A percentile compares a stretch with the other conserved stretches of the same genome.
These are phyloP conservation scores for Malassezia sp. DNA, from an alignment of 1,284 basidiomycete genomes.

Conservation along the genomic window DNA sequence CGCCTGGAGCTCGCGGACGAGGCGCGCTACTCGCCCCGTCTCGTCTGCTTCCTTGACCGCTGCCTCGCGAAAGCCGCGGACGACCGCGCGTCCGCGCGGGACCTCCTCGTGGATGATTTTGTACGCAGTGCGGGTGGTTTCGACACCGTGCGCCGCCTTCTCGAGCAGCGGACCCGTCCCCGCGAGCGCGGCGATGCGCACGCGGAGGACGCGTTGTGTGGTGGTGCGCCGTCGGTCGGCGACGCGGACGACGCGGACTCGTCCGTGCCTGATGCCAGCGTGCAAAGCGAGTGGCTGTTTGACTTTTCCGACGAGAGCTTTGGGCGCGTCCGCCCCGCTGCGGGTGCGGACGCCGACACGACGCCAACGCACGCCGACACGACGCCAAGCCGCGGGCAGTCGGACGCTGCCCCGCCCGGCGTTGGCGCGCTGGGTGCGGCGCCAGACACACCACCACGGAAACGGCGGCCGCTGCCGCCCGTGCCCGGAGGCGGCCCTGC, in stretches of 20 bases:
- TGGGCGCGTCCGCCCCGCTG: neutral
- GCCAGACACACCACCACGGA: no score
- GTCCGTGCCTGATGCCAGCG: conserved; percentile 9
- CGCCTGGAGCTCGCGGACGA: conserved; percentile 63
- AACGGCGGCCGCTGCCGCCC: no score
- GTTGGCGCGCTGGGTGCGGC: no score
- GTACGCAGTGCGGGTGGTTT: conserved; percentile 58
- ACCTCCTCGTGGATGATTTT: conserved; percentile 82
- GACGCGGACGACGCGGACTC: conserved; percentile 2
- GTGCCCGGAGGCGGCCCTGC: no score
- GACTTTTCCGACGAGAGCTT: conserved; percentile 3
- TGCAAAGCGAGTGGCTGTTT: conserved; percentile 11
- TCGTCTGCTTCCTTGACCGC: conserved; percentile 80
- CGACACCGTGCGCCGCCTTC: conserved; percentile 36
- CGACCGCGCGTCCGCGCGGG: conserved; percentile 77
- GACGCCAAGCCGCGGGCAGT: no score
- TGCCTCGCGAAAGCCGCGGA: conserved; percentile 88
- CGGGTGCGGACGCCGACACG: no score
- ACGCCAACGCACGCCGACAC: no score
- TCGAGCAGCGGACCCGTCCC: neutral
- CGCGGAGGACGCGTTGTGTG: no score
- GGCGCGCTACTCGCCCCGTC: conserved; percentile 60
- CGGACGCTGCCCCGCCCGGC: no score
- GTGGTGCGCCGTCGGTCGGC: conserved; percentile 3
- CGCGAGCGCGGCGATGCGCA: neutral